These are phyloP conservation scores for Maudiozyma serrabonitensis DNA, from an alignment of 805 yeast species.

Conservation along the genomic window DNA sequence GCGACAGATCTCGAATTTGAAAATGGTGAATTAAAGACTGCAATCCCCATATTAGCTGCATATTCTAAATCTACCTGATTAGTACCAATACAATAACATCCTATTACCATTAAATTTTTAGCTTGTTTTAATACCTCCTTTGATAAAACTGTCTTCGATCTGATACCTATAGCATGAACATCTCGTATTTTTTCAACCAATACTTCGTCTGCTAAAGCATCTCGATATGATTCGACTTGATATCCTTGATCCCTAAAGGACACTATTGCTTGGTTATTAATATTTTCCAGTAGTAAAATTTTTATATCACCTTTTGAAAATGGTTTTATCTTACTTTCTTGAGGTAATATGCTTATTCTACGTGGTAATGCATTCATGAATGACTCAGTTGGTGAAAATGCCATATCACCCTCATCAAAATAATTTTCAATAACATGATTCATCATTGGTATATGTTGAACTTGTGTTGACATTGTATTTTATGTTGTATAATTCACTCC, in stretches of 20 bases:
- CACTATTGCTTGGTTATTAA: slow-evolving; percentile 80
- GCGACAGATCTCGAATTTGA: slow-evolving; percentile 98
- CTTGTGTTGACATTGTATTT: background rate
- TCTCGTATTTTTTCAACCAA: slow-evolving; percentile 84
- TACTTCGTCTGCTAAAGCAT: slow-evolving; percentile 83
- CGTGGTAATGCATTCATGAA: slow-evolving; percentile 43
- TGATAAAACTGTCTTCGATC: slow-evolving; percentile 88
- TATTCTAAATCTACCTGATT: slow-evolving; percentile 88
- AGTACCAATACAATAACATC: slow-evolving; percentile 98
- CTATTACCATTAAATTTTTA: slow-evolving; percentile 76
- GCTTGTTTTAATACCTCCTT: slow-evolving; percentile 73
- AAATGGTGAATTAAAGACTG: slow-evolving; percentile 96
- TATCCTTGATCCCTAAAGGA: slow-evolving; percentile 83
- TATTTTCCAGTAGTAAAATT: slow-evolving; percentile 81
- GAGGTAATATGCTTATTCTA: slow-evolving; percentile 30
- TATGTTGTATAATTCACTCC: background rate
- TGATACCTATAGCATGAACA: slow-evolving; percentile 93
- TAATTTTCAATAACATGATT: background rate
- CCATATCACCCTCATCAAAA: background rate
- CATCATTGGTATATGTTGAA: background rate
- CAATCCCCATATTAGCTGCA: slow-evolving; percentile 87
- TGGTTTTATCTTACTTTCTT: slow-evolving; percentile 77
- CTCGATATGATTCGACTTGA: slow-evolving; percentile 86
- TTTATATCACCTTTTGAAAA: slow-evolving; percentile 91
- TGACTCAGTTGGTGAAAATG: slow-evolving; percentile 70